Evolutionary conservation across 2,329 filamentous ascomycete genomes (phyloP).

Genomic region (Calonectria ilicicola): DNA sequence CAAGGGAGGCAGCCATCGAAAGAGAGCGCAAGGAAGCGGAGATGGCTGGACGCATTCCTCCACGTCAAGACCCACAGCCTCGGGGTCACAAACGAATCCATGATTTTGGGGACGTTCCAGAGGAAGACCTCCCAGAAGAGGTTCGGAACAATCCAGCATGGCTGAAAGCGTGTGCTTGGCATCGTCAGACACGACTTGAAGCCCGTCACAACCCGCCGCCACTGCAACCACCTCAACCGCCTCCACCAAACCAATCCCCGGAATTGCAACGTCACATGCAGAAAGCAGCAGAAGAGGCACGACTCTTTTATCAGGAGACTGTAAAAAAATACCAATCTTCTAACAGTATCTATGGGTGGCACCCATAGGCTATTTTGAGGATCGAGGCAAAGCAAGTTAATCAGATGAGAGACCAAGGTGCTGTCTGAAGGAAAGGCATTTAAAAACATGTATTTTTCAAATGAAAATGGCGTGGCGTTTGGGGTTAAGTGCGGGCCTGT

Average conservation of each 20-base stretch:
- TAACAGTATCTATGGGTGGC: background rate
- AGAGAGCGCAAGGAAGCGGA: slow-evolving; percentile 23
- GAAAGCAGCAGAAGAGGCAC: slow-evolving; percentile 36
- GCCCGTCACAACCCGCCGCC: background rate
- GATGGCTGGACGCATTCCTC: slow-evolving; percentile 23
- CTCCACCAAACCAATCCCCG: background rate
- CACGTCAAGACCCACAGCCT: slow-evolving; percentile 44
- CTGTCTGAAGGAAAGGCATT: background rate
- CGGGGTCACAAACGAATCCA: slow-evolving; percentile 42
- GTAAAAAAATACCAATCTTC: slow-evolving; percentile 7
- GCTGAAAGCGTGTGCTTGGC: slow-evolving; percentile 54
- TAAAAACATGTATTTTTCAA: background rate
- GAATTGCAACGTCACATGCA: slow-evolving; percentile 25
- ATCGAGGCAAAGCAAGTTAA: background rate
- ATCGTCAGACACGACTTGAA: slow-evolving; percentile 47
- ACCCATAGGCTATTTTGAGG: background rate
- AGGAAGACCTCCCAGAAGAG: slow-evolving; percentile 56
- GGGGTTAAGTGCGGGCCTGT: background rate
- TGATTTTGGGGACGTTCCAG: slow-evolving; percentile 53
- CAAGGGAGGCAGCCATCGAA: slow-evolving; percentile 34
- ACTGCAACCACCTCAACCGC: background rate
- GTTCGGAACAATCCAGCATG: slow-evolving; percentile 59
- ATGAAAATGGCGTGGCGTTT: background rate
- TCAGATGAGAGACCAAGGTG: background rate
- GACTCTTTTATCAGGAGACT: slow-evolving; percentile 33